phyloP scores from a whole-genome alignment of 139 green algal species.

The Pleodorina starrii region DNA sequence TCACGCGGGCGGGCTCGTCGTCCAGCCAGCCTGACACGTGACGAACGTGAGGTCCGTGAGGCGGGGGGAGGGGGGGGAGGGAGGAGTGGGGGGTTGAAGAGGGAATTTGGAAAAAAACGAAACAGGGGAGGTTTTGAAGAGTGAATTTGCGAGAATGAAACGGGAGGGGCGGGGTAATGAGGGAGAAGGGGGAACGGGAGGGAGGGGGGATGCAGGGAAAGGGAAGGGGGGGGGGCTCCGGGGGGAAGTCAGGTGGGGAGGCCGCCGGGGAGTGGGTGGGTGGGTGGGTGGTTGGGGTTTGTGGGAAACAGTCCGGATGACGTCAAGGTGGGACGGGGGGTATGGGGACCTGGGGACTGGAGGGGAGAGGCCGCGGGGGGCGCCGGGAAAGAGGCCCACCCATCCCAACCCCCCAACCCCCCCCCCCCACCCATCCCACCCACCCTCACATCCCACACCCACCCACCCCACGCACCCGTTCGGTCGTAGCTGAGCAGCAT shows the following conservation, averaged over 20 bases:
- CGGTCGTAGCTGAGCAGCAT: constrained; percentile 92
- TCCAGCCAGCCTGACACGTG: constrained; percentile 84
- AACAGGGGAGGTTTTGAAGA: background rate
- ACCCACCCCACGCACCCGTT: constrained; percentile 59
- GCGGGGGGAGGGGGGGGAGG: background rate
- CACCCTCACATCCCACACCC: too few species aligned
- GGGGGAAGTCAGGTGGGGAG: background rate
- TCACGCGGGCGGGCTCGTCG: constrained; percentile 79
- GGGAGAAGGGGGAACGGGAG: too few species aligned
- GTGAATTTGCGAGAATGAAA: too few species aligned
- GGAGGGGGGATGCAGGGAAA: background rate
- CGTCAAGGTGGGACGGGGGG: too few species aligned
- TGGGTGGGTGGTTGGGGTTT: too few species aligned
- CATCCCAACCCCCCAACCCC: background rate
- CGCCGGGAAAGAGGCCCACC: too few species aligned
- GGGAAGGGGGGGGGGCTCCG: too few species aligned
- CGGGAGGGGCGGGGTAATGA: too few species aligned
- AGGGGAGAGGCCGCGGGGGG: too few species aligned
- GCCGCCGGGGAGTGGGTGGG: background rate
- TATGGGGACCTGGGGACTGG: too few species aligned
- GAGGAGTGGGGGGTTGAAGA: background rate
- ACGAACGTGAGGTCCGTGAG: background rate
- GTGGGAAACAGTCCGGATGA: too few species aligned
- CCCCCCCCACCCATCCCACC: background rate
- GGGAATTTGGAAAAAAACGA: too few species aligned